Evolutionary conservation across 208 protist genomes (phyloP), one percentile per base, ranked within the genome.

Genomic region (Wallacemonas sp.): DNA sequence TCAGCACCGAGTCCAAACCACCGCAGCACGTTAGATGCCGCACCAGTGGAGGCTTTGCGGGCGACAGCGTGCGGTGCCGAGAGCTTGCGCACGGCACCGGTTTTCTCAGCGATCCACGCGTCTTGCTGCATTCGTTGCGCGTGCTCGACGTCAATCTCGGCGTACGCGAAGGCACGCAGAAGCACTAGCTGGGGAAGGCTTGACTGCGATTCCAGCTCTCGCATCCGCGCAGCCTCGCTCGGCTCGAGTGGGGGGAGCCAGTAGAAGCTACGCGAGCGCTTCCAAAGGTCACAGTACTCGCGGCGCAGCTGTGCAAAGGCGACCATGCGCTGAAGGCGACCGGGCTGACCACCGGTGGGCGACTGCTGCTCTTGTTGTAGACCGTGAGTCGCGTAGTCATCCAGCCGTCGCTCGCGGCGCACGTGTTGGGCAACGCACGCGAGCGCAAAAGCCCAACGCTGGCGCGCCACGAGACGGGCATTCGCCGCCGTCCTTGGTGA

Each of bases 121-220:
- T 77, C 63, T 61, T 93, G 87, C 38, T 73, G 76, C n/a, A 34
- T 24, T 27, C 62, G 30, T 0, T 50, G 52, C 15, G 81, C 65
- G 45, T 66, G 48, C 52, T 92, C 89, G n/a, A 58, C 53, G 29
- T 52, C 33, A 5, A 95, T 62, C 62, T 92, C 85, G 0, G 86
- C 76, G 30, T 82, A 76, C 2, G 89, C 66, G 8, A 95, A 50
- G 55, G 84, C 92, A 10, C 86, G 83, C 6, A 95, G 55, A 66
- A 92, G 89, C n/a, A 90, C 55, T 5, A 90, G 24, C 63, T 95
- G 89, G 37, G 85, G 59, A 21, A 95, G 55, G 1, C 76, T 76
- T 9, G 92, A 67, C 32, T 75, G 37, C 2, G 73, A 45, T 63
- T 95, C 89, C n/a, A 95, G 59, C 9, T 61, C 34, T 57, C 17